Base-by-base conservation (phyloP, 2,329 filamentous ascomycete species). In the Botrytis elliptica region DNA sequence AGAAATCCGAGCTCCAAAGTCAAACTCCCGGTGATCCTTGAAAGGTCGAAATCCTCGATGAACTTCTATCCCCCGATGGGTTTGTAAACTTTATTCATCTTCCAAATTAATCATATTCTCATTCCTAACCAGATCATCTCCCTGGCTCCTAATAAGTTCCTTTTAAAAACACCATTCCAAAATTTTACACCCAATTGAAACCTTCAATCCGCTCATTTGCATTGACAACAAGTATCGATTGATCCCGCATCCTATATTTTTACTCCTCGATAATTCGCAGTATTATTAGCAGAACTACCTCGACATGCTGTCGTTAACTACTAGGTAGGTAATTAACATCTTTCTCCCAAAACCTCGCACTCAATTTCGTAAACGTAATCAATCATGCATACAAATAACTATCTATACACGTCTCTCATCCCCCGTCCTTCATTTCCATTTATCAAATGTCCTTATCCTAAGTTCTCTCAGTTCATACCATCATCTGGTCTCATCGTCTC, bases 361-460 rank as follows among this genome's bases (percentile, higher is more conserved):
- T 44, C 62, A 46, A 46, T 33, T 22, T 33, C 7, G 29, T 40
- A 55, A 52, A 68, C 16, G 33, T 42, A 55, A 42, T 29, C 36
- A 33, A 55, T n/a, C 65, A 68, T 57, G 16, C 36, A 33, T 69
- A 69, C 66, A 40, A 46, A 7, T 20, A 69, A 57, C 20, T 69
- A 57, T 57, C 38, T 33, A 69, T 57, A 69, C 66, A 69, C 25
- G 25, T n/a, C 60, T n/a, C 36, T 16, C 22, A 63, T 63, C 20
- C 60, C 18, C 36, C 22, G 14, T 63, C 18, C 38, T 40, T 14
- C 22, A 57, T 25, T 44, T 36, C n/a, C 18, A 44, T 9, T 9
- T 18, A 22, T 38, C 49, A 38, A 57, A 42, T 57, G 4, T 12
- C n/a, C 65, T 12, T 68, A 55, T 68, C n/a, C 66, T n/a, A 42